Evolutionary conservation across 768 basidiomycete species (phyloP), one percentile per base, ranked within the genome.

Genomic region (Hypsizygus marmoreus): DNA sequence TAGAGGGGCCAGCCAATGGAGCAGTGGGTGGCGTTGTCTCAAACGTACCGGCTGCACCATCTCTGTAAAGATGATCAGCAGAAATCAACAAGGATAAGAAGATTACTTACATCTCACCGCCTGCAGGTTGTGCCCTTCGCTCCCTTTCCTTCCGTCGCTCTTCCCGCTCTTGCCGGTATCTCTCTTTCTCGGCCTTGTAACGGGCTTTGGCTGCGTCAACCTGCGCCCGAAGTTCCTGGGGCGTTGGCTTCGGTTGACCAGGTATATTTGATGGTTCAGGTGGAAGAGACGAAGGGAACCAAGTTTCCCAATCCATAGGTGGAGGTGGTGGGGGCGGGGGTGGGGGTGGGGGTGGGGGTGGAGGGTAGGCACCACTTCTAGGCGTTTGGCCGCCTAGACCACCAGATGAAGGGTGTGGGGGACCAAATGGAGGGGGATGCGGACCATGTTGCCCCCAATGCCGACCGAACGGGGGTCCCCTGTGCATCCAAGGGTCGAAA

Each of bases 151-250:
- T 71, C 53, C 61, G 73, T 45, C 71, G 76, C 19, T 69, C 67
- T 37, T 81, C 79, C 41, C 80, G 75, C 41, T 82, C 79, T 53
- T 67, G 67, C 22, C 86, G 77, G 55, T 88, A 88, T 17, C 70
- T 71, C 55, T 87, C 86, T 57, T 91, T 91, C 63, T 82, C 78
- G 1, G 71, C 73, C 64, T 80, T 86, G 62, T 91, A 91, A 17
- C 67, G 65, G 20, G 70, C 71, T 54, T 88, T 91, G 1, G 88
- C 86, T 14, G 69, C 77, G 55, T 88, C 81, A 3, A 89, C 76
- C 23, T 78, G 71, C 22, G 70, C 70, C 26, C 67, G 66, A 39
- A 75, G 53, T 23, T 75, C 69, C 36, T 72, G 66, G 2, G 68
- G 56, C 8, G 68, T 58, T 6, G 60, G 54, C 32, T 62, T 59